Conservation (phyloP, 2,329 filamentous ascomycete genomes). For the Taxawa tesnikishii region DNA sequence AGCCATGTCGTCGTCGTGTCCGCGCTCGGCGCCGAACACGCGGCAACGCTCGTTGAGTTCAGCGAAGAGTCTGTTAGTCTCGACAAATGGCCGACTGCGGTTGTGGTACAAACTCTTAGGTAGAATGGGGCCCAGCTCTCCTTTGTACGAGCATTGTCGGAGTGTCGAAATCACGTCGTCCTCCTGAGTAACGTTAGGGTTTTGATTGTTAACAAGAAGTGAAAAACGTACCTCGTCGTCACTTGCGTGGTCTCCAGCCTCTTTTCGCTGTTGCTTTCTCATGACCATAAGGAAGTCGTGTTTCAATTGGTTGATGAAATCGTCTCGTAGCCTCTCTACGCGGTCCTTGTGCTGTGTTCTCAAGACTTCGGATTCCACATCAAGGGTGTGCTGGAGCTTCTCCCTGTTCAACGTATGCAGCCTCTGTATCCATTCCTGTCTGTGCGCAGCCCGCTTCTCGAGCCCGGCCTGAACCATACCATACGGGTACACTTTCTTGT, state of each 20-base stretch:
- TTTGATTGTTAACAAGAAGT: conserved; percentile 9
- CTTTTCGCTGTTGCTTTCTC: conserved; percentile 20
- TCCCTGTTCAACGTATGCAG: conserved; percentile 24
- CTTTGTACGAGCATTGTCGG: conserved; percentile 17
- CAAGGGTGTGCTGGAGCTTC: conserved; percentile 21
- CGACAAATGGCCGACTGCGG: conserved; percentile 26
- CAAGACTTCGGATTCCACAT: conserved; percentile 22
- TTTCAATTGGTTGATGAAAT: conserved; percentile 15
- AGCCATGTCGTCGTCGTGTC: conserved; percentile 7
- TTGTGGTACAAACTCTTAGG: conserved; percentile 21
- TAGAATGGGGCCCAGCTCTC: conserved; percentile 11
- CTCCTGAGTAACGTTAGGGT: conserved; percentile 5
- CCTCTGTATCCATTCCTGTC: conserved; percentile 25
- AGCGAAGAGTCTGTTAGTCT: conserved; percentile 23
- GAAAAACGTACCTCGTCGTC: conserved; percentile 25
- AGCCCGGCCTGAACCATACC: conserved; percentile 40
- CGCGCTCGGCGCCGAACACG: conserved; percentile 4
- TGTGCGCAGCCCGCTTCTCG: conserved; percentile 29
- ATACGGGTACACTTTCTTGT: conserved; percentile 44
- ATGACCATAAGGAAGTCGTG: conserved; percentile 23
- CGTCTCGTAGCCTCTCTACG: conserved; percentile 14
- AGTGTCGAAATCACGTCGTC: conserved; percentile 19
- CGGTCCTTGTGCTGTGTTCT: conserved; percentile 19
- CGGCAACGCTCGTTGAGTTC: conserved; percentile 14
- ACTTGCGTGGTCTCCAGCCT: conserved; percentile 22